Evolutionary conservation across 345 rosid species (phyloP), one percentile per base, ranked within the genome.

Genomic region (Clausena lansium): DNA sequence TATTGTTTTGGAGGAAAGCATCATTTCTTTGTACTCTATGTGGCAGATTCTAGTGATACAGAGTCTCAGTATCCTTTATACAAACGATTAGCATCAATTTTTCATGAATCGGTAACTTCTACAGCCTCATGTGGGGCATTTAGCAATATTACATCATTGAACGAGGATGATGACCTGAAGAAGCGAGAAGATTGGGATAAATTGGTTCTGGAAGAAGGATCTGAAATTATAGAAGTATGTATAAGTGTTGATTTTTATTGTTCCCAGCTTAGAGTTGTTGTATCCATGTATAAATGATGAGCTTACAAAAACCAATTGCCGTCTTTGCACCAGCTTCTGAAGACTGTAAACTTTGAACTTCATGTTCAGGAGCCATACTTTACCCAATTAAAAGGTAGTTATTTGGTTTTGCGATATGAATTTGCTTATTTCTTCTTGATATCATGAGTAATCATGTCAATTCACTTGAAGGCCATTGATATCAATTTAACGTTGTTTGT

Each of bases 341-440:
- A 88, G 85, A 81, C 74, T 36, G 78, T 88, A 14, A 80, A 84
- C 83, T 88, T 87, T 76, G 91, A 86, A 76, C 87, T 90, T 74
- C 89, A 93, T 87, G 92, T 90, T 77, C 98, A 91, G 77, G 94
- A 93, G 85, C 93, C 89, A 73, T 91, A 76, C 79, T 91, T 93
- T 73, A 86, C 93, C 9, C 91, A 90, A 33, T 50, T 93, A 67
- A 87, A 86, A 88, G 91, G 96, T 93, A 62, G 28, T 35, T 24
- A 35, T 17, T 36, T 73, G 27, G 36, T 59, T 33, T 32, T 68
- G 38, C 22, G 4, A 13, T 2, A 9, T 27, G 19, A 71, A 35
- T 30, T 58, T 27, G 58, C 24, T 30, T 35, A 20, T 35, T 20
- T 60, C 25, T 28, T 61, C 35, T 24, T 20, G 20, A 15, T 68